Conservation (phyloP, 2,329 filamentous ascomycete genomes). For the Cladophialophora immunda region DNA sequence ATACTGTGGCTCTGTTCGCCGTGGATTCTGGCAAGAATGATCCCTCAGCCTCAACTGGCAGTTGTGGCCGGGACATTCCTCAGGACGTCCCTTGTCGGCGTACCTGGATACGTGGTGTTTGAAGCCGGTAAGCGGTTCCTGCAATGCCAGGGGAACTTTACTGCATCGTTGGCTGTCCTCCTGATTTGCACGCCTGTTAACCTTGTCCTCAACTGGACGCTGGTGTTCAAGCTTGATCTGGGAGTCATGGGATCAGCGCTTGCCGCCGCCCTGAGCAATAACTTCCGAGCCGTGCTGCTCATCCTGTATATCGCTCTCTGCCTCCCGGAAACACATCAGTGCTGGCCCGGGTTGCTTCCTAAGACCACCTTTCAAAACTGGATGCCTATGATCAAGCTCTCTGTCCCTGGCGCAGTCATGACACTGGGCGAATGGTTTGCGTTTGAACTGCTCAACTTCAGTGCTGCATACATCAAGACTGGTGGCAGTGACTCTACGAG, state of each 20-base stretch:
- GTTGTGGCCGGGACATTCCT: slow-evolving; percentile 73
- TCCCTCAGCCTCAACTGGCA: slow-evolving; percentile 71
- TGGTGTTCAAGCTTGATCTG: slow-evolving; percentile 63
- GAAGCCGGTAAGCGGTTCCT: slow-evolving; percentile 78
- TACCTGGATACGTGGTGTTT: slow-evolving; percentile 74
- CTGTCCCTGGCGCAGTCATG: slow-evolving; percentile 83
- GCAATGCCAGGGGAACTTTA: slow-evolving; percentile 78
- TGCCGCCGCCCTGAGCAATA: slow-evolving; percentile 72
- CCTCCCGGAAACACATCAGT: slow-evolving; percentile 68
- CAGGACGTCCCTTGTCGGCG: slow-evolving; percentile 68
- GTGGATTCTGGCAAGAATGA: slow-evolving; percentile 65
- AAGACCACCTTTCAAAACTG: slow-evolving; percentile 70
- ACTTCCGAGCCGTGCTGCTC: slow-evolving; percentile 69
- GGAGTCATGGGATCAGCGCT: slow-evolving; percentile 76
- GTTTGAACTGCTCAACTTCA: slow-evolving; percentile 81
- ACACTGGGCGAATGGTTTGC: slow-evolving; percentile 83
- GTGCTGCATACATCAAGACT: slow-evolving; percentile 73
- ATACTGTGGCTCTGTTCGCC: slow-evolving; percentile 70
- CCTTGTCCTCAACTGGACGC: slow-evolving; percentile 73
- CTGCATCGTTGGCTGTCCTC: slow-evolving; percentile 77
- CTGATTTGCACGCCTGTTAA: slow-evolving; percentile 79
- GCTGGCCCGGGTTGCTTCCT: slow-evolving; percentile 74
- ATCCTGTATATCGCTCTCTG: slow-evolving; percentile 63
- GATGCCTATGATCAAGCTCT: slow-evolving; percentile 78
- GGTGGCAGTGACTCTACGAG: slow-evolving; percentile 54